A percentile compares a stretch with the other conserved stretches of the same genome.
These are phyloP conservation scores for Sicyos baderoa DNA, from an alignment of 306 rosid species.

Conservation along the genomic window DNA sequence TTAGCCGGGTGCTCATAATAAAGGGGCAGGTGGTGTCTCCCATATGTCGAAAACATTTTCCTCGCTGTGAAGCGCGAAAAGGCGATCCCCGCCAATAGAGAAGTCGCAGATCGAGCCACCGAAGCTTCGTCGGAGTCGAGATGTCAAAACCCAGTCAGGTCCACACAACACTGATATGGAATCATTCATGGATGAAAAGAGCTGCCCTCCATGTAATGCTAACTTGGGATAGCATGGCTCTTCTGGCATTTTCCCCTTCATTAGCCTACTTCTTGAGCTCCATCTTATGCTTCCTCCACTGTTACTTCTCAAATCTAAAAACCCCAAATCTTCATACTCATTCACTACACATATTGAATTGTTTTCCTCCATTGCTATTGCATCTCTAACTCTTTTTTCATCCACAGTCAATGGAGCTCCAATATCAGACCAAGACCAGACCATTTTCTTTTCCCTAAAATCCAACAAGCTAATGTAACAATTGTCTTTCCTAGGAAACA, in stretches of 20 bases:
- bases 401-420: conserved; percentile 53
- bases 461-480: conserved; percentile 86
- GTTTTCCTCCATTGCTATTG: conserved; percentile 76
- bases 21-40: conserved; percentile 81
- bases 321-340: conserved; percentile 86
- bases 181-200: conserved; percentile 92
- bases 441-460: conserved; percentile 77
- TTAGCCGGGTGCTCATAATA: conserved; percentile 29
- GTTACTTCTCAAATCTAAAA: conserved; percentile 63
- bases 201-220: conserved; percentile 79
- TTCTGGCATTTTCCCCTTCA: conserved; percentile 82
- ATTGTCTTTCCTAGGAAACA: conserved; percentile 86
- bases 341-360: conserved; percentile 79
- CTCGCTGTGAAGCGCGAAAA: conserved; percentile 84
- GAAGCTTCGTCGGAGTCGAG: conserved; percentile 61
- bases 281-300: conserved; percentile 61
- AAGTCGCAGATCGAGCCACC: conserved; percentile 94
- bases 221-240: conserved; percentile 89
- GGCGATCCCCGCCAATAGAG: conserved; percentile 90
- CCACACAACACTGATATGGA: conserved; percentile 85
- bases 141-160: conserved; percentile 79
- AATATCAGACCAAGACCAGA: conserved; percentile 85
- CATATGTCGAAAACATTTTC: conserved; percentile 93
- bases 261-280: conserved; percentile 81
- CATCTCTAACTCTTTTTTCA: conserved; percentile 80